These are phyloP conservation scores for Colletotrichum sp. DNA, from an alignment of 2,329 filamentous ascomycete species.

Conservation along the genomic window DNA sequence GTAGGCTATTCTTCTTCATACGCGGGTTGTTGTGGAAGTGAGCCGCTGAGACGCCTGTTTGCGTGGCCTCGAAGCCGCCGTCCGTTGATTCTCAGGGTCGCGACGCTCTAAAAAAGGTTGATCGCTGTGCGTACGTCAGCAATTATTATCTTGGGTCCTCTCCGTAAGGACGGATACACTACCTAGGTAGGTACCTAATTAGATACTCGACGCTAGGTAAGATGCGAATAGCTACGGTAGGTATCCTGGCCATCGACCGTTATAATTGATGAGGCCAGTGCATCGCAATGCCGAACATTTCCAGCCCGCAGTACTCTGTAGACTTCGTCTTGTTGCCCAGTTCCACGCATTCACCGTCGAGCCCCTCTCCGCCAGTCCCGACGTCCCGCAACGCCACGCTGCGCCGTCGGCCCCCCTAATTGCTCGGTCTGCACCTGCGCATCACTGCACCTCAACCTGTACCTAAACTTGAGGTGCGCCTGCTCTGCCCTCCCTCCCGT, in stretches of 20 bases:
- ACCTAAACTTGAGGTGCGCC: not conserved
- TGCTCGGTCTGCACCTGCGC: not conserved
- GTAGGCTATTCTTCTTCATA: conserved; percentile 2
- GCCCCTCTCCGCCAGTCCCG: conserved; percentile 2
- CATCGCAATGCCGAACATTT: not conserved
- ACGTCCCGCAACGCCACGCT: conserved; percentile 8
- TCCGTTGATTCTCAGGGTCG: not conserved
- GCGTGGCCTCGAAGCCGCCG: not conserved
- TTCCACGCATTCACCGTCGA: not conserved
- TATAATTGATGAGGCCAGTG: not conserved
- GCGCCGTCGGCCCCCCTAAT: not conserved
- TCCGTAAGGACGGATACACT: not conserved
- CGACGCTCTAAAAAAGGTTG: not conserved
- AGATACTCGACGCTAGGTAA: not conserved
- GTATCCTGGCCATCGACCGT: not conserved
- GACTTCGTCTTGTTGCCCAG: not conserved
- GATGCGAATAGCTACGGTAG: not conserved
- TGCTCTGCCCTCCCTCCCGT: not conserved
- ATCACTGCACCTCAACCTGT: not conserved
- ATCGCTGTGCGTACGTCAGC: not conserved
- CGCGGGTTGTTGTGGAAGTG: not conserved
- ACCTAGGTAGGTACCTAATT: not conserved
- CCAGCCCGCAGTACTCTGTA: not conserved
- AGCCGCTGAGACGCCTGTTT: not conserved
- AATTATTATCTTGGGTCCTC: not conserved